Base-by-base conservation (phyloP, 768 basidiomycete genomes). In the Lactarius pseudohatsudake region DNA sequence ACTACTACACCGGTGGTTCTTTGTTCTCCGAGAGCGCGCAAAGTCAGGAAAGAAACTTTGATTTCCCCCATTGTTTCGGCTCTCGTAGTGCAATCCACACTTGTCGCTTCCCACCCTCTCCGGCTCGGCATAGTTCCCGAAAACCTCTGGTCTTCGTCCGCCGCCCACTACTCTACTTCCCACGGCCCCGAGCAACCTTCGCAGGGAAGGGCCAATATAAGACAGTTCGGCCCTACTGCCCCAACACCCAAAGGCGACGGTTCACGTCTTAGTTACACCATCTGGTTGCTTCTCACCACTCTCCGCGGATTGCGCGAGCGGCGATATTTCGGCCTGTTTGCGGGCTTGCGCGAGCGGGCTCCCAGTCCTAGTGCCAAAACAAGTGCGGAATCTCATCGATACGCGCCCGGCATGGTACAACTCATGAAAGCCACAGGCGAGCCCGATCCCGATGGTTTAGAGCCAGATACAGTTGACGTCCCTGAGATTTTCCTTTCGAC, bases 61-160 rank as follows among this genome's bases (percentile, higher is more conserved):
- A 30, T 61, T 41, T 15, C 32, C 8, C 58, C 69, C 20, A 60
- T 59, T 7, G 54, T 67, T 59, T 67, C 69, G 34, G 30, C 55
- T 28, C 59, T 64, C 43, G 30, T 58, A 13, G 40, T 45, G 1
- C 66, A 64, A 50, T 69, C 69, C 16, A 64, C 62, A 20, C 47
- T 69, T 11, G 56, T 69, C 41, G 69, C 66, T 30, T 68, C 69
- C 5, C 28, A 41, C 22, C 66, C 62, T 57, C 53, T 64, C 18
- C 59, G 28, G 30, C 55, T 69, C 30, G 10, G 38, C 32, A 28
- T 69, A 40, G n/a, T 61, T 11, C 50, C 47, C 2, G 38, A 40
- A 15, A 59, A 50, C 22, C 8, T 61, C 38, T 57, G 59, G 15
- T 28, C 43, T 50, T 20, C 59, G 11, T 40, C 59, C n/a, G 4